Conservation (phyloP, 2,329 filamentous ascomycete genomes). For the Aspergillaceae sp. region DNA sequence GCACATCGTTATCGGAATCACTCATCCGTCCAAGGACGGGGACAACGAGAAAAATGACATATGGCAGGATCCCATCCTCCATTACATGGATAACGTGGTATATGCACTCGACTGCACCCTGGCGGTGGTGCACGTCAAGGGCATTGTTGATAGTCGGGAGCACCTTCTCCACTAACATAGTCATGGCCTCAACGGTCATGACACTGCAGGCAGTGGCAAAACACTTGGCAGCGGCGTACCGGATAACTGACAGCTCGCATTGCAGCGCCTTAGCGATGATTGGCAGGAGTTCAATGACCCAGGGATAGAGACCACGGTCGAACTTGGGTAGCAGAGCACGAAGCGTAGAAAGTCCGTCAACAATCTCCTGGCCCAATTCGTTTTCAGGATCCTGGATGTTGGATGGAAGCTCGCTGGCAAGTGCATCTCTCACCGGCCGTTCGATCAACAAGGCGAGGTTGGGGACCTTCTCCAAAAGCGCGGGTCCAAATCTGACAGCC, state of each 20-base stretch:
- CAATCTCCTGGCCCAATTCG: conserved; percentile 77
- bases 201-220: conserved; percentile 96
- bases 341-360: conserved; percentile 88
- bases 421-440: conserved; percentile 64
- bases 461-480: conserved; percentile 74
- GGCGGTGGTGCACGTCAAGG: conserved; percentile 75
- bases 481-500: conserved; percentile 65
- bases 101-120: conserved; percentile 89
- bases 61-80: conserved; percentile 91
- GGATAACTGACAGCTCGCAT: conserved; percentile 80
- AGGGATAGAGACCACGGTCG: conserved; percentile 62
- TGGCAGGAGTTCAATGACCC: conserved; percentile 75
- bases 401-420: conserved; percentile 61
- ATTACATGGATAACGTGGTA: conserved; percentile 98
- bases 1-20: conserved; percentile 91
- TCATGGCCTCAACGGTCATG: conserved; percentile 91
- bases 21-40: conserved; percentile 97
- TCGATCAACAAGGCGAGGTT: conserved; percentile 76
- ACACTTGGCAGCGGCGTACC: conserved; percentile 95
- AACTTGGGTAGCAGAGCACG: conserved; percentile 90
- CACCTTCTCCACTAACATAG: conserved; percentile 85
- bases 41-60: conserved; percentile 97
- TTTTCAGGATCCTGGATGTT: conserved; percentile 66
- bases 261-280: conserved; percentile 80
- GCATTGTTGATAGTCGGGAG: conserved; percentile 87